These are phyloP conservation scores for Phytophthora pini DNA, from an alignment of 352 stramenopile genomes.

Conservation along the genomic window DNA sequence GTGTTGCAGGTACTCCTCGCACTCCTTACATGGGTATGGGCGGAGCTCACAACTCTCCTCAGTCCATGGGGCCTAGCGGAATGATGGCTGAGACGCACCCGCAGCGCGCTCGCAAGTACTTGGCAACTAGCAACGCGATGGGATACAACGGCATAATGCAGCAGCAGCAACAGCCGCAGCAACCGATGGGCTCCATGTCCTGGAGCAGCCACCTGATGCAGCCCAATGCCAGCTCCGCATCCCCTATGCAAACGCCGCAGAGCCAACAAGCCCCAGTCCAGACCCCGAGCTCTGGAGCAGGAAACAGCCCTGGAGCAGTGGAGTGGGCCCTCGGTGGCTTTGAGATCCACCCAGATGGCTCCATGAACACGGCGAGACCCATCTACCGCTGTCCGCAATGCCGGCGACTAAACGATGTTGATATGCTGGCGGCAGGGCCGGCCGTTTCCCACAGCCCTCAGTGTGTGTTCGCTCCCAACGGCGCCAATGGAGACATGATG, in stretches of 20 bases:
- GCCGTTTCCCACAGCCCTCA: conserved; percentile 62
- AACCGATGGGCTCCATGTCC: conserved; percentile 42
- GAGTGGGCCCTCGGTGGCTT: conserved; percentile 86
- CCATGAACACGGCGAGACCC: conserved; percentile 65
- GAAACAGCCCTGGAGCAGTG: conserved; percentile 33
- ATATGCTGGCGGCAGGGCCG: conserved; percentile 66
- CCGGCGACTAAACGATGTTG: conserved; percentile 69
- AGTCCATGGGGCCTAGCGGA: conserved; percentile 26
- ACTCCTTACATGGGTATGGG: conserved; percentile 41
- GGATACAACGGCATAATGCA: conserved; percentile 42
- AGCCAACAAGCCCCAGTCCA: conserved; percentile 25
- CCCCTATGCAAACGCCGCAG: conserved; percentile 30
- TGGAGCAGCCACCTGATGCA: conserved; percentile 64
- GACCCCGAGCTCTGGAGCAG: conserved; percentile 29
- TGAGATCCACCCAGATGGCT: conserved; percentile 78
- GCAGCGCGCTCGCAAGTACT: conserved; percentile 40
- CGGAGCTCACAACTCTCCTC: conserved; percentile 18
- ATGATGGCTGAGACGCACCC: conserved; percentile 36
- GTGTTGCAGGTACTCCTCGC: conserved; percentile 43
- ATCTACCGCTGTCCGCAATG: conserved; percentile 85
- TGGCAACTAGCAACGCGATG: conserved; percentile 36
- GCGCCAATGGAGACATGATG: conserved; percentile 36
- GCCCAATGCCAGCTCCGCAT: conserved; percentile 20
- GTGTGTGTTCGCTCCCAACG: conserved; percentile 52
- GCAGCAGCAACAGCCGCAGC: conserved; percentile 21